phyloP scores from a whole-genome alignment of 1,139 yeast genomes.

The Yamadazyma oceani region DNA sequence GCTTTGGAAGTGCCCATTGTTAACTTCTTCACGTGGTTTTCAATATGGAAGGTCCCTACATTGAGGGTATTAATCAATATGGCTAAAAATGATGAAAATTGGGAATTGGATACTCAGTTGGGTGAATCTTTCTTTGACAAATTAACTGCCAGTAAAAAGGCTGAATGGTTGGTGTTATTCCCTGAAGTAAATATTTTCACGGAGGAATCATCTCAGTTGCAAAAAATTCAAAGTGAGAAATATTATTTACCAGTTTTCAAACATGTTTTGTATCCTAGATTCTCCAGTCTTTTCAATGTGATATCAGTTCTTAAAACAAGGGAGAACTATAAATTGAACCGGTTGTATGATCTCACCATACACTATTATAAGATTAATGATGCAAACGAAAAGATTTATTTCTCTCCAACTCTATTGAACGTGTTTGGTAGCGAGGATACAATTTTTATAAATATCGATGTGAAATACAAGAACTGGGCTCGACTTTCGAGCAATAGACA shows the following conservation, averaged over 20 bases:
- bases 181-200: conserved; percentile 76
- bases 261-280: conserved; percentile 67
- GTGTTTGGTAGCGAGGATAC: conserved; percentile 42
- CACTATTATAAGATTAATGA: conserved; percentile 33
- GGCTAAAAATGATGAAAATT: conserved; percentile 58
- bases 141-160: conserved; percentile 26
- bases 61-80: conserved; percentile 40
- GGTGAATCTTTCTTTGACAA: conserved; percentile 24
- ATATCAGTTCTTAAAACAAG: conserved; percentile 44
- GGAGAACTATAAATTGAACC: conserved; percentile 30
- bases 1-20: conserved; percentile 35
- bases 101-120: conserved; percentile 50
- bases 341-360: conserved; percentile 55
- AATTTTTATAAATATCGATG: conserved; percentile 13
- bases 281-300: conserved; percentile 50
- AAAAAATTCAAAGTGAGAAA: conserved; percentile 49
- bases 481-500: conserved; percentile 11
- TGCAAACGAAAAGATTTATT: conserved; percentile 8
- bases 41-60: conserved; percentile 57
- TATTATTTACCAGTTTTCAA: conserved; percentile 53
- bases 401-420: conserved; percentile 56
- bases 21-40: conserved; percentile 62
- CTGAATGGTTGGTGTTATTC: conserved; percentile 60
- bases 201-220: conserved; percentile 43
- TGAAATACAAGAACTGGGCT: conserved; percentile 12